Conservation (phyloP, 768 basidiomycete species). For the Leucocoprinus sp. region DNA sequence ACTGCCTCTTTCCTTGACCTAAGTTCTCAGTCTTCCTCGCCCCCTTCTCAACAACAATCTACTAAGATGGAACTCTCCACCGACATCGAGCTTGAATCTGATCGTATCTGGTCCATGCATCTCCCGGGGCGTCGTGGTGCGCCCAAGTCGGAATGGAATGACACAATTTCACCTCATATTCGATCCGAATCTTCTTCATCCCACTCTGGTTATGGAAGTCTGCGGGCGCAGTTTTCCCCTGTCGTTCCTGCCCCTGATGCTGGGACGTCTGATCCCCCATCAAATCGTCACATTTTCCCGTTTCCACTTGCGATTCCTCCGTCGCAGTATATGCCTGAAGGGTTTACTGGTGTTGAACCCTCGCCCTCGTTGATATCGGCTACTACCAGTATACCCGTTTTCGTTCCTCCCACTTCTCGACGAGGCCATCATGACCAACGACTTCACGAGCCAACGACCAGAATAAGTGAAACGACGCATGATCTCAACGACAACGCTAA, state of each 20-base stretch:
- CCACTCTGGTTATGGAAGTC: slow-evolving; percentile 14
- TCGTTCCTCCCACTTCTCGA: slow-evolving; percentile 13
- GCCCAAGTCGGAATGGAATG: slow-evolving; percentile 32
- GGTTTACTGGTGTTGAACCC: slow-evolving; percentile 15
- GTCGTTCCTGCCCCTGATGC: slow-evolving; percentile 1
- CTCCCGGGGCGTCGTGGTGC: not conserved
- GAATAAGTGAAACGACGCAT: not conserved
- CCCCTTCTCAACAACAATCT: not conserved
- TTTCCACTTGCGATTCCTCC: slow-evolving; percentile 37
- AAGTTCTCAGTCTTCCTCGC: slow-evolving; percentile 19
- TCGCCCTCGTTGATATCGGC: slow-evolving; percentile 9
- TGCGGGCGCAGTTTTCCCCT: slow-evolving; percentile 15
- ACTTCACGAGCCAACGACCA: not conserved
- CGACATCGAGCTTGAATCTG: not conserved
- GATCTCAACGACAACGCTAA: not conserved
- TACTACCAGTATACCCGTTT: not conserved
- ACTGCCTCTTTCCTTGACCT: slow-evolving; percentile 33
- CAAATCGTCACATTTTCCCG: slow-evolving; percentile 28
- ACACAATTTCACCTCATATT: slow-evolving; percentile 25
- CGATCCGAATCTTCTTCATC: slow-evolving; percentile 4
- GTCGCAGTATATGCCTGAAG: slow-evolving; percentile 28
- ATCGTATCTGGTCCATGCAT: slow-evolving; percentile 8
- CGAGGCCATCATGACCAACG: slow-evolving; percentile 1
- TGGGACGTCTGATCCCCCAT: slow-evolving; percentile 11
- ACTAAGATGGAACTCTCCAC: slow-evolving; percentile 4